A percentile compares a stretch with the other conserved stretches of the same genome.
These are phyloP conservation scores for Phyllosticta capitalensis DNA, from an alignment of 2,329 filamentous ascomycete genomes.

Conservation along the genomic window DNA sequence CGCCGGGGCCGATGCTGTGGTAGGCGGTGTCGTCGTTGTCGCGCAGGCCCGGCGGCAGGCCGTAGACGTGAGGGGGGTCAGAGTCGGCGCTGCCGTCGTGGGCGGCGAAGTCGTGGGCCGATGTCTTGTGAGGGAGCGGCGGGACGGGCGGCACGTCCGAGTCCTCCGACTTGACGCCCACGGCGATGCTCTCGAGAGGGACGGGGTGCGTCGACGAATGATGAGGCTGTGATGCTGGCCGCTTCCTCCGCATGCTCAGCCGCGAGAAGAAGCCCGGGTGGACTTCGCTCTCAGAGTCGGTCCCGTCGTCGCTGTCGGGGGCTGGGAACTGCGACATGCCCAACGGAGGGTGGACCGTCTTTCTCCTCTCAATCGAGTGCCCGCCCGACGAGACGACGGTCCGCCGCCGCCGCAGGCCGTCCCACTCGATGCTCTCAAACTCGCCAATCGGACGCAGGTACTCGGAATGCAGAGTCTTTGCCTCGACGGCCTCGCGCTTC, in stretches of 20 bases:
- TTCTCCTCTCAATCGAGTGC: conserved; percentile 31
- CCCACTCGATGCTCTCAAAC: conserved; percentile 79
- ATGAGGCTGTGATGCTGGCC: conserved; percentile 5
- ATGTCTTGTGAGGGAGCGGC: not conserved
- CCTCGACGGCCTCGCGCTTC: conserved; percentile 71
- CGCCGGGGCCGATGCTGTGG: conserved; percentile 23
- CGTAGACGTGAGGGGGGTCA: conserved; percentile 42
- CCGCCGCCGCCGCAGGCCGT: conserved; percentile 70
- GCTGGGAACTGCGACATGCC: conserved; percentile 80
- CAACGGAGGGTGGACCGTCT: conserved; percentile 61
- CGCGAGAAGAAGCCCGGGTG: conserved; percentile 41
- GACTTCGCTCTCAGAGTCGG: conserved; percentile 23
- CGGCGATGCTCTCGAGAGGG: conserved; percentile 41
- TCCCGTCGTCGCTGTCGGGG: conserved; percentile 44
- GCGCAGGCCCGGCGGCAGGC: conserved; percentile 34
- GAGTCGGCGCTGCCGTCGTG: conserved; percentile 18
- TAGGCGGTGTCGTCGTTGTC: conserved; percentile 40
- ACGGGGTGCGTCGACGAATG: conserved; percentile 32
- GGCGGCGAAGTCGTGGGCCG: not conserved
- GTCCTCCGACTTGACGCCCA: not conserved
- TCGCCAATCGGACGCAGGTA: conserved; percentile 71
- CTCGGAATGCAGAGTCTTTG: conserved; percentile 69
- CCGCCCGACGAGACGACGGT: conserved; percentile 42
- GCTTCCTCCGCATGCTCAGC: conserved; percentile 15
- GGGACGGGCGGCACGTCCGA: not conserved